Base-by-base conservation (phyloP, 2,329 filamentous ascomycete genomes). In the Ophiostoma pallidulum region DNA sequence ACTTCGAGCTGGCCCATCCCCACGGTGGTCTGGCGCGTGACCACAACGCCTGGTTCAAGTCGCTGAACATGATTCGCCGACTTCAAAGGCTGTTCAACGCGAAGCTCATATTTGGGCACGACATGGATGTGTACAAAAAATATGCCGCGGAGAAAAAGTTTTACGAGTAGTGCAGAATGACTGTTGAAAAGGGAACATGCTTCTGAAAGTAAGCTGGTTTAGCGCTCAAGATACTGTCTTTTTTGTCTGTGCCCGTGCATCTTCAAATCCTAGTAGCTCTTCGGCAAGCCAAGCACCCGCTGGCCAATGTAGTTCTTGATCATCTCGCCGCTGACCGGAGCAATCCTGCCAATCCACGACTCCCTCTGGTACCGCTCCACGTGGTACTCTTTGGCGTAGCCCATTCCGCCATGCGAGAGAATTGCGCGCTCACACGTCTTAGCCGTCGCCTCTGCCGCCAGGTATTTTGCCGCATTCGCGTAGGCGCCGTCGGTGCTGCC, bases 271-370 rank as follows among this genome's bases (percentile, higher is more conserved):
- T 19, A 86, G 54, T 86, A 87, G 57, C 81, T 86, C 48, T 80
- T 68, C 2, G 83, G 83, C 22, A 87, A 57, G 4, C 71, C 65
- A n/a, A 86, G 62, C 1, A 78, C 81, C 64, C 77, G 84, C 59
- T 86, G 82, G 2, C 74, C 72, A 12, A 87, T 74, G 59, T 80
- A 86, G 54, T 86, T 87, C 68, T 86, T 66, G 45, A 87, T 84
- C 84, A 87, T 87, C 65, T 87, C 84, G 54, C 78, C 62, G 49
- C 75, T 80, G 0, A 83, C 72, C 0, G 79, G 80, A 9, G 80
- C 78, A 45, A 84, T 79, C 8, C 80, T 63, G 2, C 79, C 77
- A 22, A 84, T 74, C 45, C 82, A 67, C 45, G 75, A 77, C 58
- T 83, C 80, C 13, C 79, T 63, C 49, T 82, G 67, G 64, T 77